Evolutionary conservation across 352 stramenopile species (phyloP), one percentile per base, ranked within the genome.

Genomic region (Aphanomyces cochlioides): DNA sequence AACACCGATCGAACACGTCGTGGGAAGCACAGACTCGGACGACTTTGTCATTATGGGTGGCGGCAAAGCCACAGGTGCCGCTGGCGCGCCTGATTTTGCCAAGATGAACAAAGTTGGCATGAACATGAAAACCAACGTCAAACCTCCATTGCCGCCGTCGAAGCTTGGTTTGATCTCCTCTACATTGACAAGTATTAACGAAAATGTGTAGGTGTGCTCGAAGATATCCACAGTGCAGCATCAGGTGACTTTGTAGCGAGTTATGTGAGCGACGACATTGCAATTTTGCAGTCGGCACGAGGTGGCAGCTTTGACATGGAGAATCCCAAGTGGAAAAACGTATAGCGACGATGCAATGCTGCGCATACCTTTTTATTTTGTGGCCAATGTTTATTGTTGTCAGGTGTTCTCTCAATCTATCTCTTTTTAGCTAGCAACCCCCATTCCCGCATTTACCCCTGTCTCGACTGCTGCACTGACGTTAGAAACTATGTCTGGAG

Each of bases 21-120:
- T 67, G 53, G 39, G 69, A 66, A 59, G 58, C 57, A 34, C 58
- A 37, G 67, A 56, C 47, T 54, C 74, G 40, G 54, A 78, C 66
- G 41, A 81, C 48, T 64, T 75, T 74, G 47, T 76, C 68, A 72
- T 79, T 57, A 60, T 78, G 63, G 38, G 60, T 64, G 72, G 69
- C 73, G 34, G 74, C 72, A 45, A 65, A 56, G 60, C 50, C 10
- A 47, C 15, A 47, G 43, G 40, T 17, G 21, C 41, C 43, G 19
- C 40, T 60, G 28, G 28, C 28, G 28, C 28, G 17, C 54, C 54
- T 40, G 8, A 40, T 17, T 40, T 74, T 34, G 48, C 67, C 41
- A 75, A 43, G 13, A 17, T 41, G 39, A 74, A 79, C 15, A 77
- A 67, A 56, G 75, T 74, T 21, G 69, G 66, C 67, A 61, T 53